Evolutionary conservation across 805 yeast genomes (phyloP).

Genomic region (Metschnikowia cerradonensis): DNA sequence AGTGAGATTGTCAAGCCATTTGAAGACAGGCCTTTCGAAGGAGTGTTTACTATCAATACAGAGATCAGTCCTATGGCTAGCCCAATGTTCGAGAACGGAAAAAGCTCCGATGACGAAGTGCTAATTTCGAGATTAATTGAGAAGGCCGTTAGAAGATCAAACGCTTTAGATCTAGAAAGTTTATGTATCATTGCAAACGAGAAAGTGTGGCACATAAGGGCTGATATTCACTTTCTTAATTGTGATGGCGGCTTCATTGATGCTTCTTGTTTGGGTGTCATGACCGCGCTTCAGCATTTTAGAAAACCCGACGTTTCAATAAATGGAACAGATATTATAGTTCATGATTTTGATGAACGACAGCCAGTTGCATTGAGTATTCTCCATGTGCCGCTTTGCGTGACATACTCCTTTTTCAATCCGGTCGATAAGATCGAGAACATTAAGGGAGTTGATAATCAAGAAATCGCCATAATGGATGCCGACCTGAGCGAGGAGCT

Average conservation of each 20-base stretch:
- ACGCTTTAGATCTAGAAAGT: conserved; percentile 86
- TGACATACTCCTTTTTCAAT: conserved; percentile 83
- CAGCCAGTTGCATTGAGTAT: conserved; percentile 84
- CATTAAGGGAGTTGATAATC: conserved; percentile 60
- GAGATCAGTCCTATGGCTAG: conserved; percentile 91
- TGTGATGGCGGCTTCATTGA: conserved; percentile 94
- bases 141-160: conserved; percentile 85
- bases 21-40: conserved; percentile 93
- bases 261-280: conserved; percentile 84
- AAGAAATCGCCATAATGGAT: conserved; percentile 66
- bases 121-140: conserved; percentile 79
- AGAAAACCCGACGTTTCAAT: conserved; percentile 80
- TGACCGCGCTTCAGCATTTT: conserved; percentile 80
- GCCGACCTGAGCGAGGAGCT: conserved; percentile 74
- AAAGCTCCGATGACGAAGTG: conserved; percentile 74
- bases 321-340: conserved; percentile 56
- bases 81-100: conserved; percentile 72
- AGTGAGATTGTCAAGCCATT: conserved; percentile 75
- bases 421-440: conserved; percentile 61
- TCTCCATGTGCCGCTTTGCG: conserved; percentile 85
- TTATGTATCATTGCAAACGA: conserved; percentile 88
- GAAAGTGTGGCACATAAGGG: conserved; percentile 87
- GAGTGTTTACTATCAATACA: conserved; percentile 75
- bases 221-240: conserved; percentile 83
- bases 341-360: conserved; percentile 72